phyloP scores from a whole-genome alignment of 129 eudicot genomes.

The Saposhnikovia divaricata region DNA sequence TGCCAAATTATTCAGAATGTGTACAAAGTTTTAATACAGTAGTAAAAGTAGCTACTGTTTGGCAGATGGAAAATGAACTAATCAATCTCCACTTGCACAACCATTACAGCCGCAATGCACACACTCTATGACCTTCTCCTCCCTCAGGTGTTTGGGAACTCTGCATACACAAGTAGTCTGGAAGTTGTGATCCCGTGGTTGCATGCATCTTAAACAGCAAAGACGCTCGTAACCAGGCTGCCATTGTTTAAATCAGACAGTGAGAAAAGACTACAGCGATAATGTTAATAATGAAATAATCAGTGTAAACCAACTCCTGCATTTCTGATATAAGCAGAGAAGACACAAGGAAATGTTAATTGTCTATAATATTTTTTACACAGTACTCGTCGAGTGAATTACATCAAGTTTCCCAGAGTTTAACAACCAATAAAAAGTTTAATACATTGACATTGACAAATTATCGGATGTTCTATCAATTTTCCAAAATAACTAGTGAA shows the following conservation, averaged over 20 bases:
- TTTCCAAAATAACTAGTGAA: not conserved
- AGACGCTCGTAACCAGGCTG: conserved; percentile 85
- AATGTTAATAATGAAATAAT: not conserved
- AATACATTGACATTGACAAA: not conserved
- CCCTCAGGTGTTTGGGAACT: conserved; percentile 69
- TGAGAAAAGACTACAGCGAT: not conserved
- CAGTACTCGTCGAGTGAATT: not conserved
- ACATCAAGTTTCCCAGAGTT: not conserved
- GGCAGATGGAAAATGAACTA: not conserved
- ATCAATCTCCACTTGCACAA: conserved; percentile 75
- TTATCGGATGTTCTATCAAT: not conserved
- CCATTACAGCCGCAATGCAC: conserved; percentile 84
- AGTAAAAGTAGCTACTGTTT: not conserved
- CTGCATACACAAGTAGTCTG: conserved; percentile 73
- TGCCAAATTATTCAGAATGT: not conserved
- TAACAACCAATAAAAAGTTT: not conserved
- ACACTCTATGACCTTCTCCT: conserved; percentile 71
- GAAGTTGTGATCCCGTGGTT: conserved; percentile 79
- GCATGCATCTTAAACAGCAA: conserved; percentile 77
- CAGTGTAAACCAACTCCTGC: not conserved
- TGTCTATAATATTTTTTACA: not conserved
- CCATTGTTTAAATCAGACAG: conserved; percentile 13
- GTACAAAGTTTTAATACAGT: not conserved
- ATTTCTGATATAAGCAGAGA: not conserved
- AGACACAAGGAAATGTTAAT: not conserved